Percentiles rank a stretch among this genome's conserved stretches.
Conservation (phyloP, 805 yeast genomes). For the Candida multigemmis region DNA sequence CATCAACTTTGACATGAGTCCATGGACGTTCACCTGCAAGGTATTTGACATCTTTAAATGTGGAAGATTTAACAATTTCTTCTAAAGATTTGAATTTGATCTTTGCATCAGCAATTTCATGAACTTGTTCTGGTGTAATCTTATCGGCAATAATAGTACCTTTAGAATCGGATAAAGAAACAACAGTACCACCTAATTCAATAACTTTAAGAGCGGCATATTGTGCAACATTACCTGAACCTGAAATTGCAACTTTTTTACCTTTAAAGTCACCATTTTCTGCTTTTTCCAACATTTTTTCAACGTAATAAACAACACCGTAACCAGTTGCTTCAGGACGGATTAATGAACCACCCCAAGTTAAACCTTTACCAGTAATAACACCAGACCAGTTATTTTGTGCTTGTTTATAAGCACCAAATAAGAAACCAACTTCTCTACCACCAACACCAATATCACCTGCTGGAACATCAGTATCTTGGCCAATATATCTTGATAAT, state of each 20-base stretch:
- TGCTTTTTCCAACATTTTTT: constrained; percentile 94
- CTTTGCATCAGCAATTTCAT: constrained; percentile 69
- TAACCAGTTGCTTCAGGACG: constrained; percentile 99
- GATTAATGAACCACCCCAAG: constrained; percentile 98
- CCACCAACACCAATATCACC: constrained; percentile 99
- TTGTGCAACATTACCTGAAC: constrained; percentile 99
- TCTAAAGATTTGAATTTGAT: constrained; percentile 68
- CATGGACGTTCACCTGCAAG: constrained; percentile 94
- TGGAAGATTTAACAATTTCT: constrained; percentile 50
- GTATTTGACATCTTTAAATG: constrained; percentile 68
- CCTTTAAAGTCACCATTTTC: constrained; percentile 82
- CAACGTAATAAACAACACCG: constrained; percentile 94
- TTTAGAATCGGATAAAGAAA: constrained; percentile 90
- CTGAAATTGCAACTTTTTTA: constrained; percentile 93
- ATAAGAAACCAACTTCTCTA: constrained; percentile 87
- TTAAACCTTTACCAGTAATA: constrained; percentile 93
- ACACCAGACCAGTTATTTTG: constrained; percentile 95
- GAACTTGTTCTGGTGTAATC: constrained; percentile 74
- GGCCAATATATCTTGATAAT: constrained; percentile 92
- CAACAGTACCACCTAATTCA: constrained; percentile 93
- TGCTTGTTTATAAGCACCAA: constrained; percentile 92
- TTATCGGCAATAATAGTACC: constrained; percentile 73
- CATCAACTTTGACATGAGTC: constrained; percentile 82
- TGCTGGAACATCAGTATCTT: constrained; percentile 97
- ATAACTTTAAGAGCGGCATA: constrained; percentile 96